These are phyloP conservation scores for Stagonosporopsis rhizophila DNA, from an alignment of 2,329 filamentous ascomycete species.

Conservation along the genomic window DNA sequence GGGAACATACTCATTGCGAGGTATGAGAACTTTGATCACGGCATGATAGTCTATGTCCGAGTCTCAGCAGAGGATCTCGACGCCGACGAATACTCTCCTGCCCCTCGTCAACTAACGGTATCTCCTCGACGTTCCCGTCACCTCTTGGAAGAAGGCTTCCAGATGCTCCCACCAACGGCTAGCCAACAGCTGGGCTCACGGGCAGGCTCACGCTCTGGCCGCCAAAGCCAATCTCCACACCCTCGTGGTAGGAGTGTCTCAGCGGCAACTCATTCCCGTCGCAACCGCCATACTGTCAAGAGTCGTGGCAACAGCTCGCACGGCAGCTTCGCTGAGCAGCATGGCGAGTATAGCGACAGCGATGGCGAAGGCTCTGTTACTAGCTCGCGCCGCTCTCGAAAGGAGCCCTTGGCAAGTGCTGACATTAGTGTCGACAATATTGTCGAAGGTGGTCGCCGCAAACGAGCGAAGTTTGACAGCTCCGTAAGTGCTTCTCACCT, in stretches of 20 bases:
- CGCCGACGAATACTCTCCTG: constrained; percentile 56
- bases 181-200: constrained; percentile 71
- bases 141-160: constrained; percentile 69
- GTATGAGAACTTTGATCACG: constrained; percentile 92
- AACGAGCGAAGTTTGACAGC: constrained; percentile 93
- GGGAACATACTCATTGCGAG: constrained; percentile 92
- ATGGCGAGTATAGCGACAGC: constrained; percentile 82
- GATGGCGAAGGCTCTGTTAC: constrained; percentile 78
- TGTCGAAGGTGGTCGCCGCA: constrained; percentile 92
- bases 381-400: constrained; percentile 75
- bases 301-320: constrained; percentile 69
- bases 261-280: constrained; percentile 66
- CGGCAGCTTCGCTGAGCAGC: constrained; percentile 64
- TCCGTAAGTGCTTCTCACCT: constrained; percentile 72
- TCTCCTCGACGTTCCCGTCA: constrained; percentile 61
- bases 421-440: constrained; percentile 99
- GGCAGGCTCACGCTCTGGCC: constrained; percentile 70
- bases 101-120: constrained; percentile 54
- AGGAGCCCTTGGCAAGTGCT: constrained; percentile 87
- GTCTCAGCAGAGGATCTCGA: constrained; percentile 69
- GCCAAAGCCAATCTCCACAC: constrained; percentile 80
- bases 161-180: constrained; percentile 66
- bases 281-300: constrained; percentile 71
- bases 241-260: constrained; percentile 77
- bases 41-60: constrained; percentile 93